Percentiles rank a stretch among this genome's conserved stretches.
Conservation (phyloP, 352 stramenopile species). For the Pythium coloratum region DNA sequence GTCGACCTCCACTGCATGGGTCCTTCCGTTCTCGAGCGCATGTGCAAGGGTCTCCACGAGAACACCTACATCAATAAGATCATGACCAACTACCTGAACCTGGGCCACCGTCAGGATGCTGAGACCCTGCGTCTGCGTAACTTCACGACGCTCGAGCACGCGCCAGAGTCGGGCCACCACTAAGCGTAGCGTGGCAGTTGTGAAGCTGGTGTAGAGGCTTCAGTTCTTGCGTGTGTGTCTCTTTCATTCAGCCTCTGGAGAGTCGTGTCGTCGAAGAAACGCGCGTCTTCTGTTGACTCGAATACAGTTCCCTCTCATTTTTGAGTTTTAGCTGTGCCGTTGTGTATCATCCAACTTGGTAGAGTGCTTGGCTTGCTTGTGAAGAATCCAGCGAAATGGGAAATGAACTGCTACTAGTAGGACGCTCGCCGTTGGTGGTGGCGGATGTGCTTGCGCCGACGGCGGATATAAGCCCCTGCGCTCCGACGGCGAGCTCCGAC, state of each 20-base stretch:
- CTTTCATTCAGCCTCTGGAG: neutral
- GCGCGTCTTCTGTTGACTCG: neutral
- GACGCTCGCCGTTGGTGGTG: no score
- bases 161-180: constrained; percentile 19
- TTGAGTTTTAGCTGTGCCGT: neutral
- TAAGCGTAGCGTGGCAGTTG: constrained; percentile 2
- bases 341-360: no score
- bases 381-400: no score
- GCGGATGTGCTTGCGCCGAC: no score
- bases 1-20: constrained; percentile 78
- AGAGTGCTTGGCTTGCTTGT: no score
- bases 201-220: neutral
- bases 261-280: neutral
- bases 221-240: neutral
- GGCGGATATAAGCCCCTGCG: no score
- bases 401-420: no score
- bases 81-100: constrained; percentile 67
- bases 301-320: neutral
- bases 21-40: constrained; percentile 48
- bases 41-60: constrained; percentile 67
- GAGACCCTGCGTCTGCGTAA: constrained; percentile 50
- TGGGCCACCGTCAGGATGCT: constrained; percentile 53
- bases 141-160: constrained; percentile 27
- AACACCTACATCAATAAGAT: constrained; percentile 77
- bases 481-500: no score